Percentiles rank a stretch among this genome's conserved stretches.
Evolutionary conservation across 2,329 filamentous ascomycete species (phyloP).

Genomic region (Colletotrichum lentis): DNA sequence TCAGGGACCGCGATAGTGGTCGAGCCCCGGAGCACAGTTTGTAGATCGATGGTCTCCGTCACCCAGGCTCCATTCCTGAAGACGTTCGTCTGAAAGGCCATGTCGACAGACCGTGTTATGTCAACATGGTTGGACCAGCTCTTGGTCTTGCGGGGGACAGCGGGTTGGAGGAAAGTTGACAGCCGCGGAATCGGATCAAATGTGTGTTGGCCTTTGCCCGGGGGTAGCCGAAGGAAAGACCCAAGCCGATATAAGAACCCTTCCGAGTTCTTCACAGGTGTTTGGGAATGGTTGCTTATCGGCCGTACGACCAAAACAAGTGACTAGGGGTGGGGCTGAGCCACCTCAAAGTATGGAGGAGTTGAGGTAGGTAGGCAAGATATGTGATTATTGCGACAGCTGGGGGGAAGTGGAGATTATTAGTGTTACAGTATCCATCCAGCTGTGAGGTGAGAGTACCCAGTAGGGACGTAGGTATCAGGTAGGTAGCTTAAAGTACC

Average conservation of each 20-base stretch:
- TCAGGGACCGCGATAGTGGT: conserved; percentile 42
- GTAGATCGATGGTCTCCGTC: conserved; percentile 58
- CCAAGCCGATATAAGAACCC: conserved; percentile 1
- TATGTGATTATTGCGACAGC: conserved; percentile 8
- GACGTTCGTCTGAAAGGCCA: conserved; percentile 61
- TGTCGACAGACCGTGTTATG: conserved; percentile 21
- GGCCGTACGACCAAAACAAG: conserved; percentile 22
- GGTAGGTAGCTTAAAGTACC: background rate
- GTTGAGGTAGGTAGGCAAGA: conserved; percentile 13
- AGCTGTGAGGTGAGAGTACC: conserved; percentile 9
- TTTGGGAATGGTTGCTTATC: conserved; percentile 9
- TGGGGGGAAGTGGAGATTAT: conserved; percentile 27
- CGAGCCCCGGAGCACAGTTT: conserved; percentile 53
- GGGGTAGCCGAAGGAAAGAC: background rate
- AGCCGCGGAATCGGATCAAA: conserved; percentile 1
- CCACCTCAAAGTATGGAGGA: conserved; percentile 7
- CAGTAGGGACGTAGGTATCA: background rate
- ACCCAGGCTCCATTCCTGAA: conserved; percentile 65
- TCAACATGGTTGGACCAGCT: conserved; percentile 24
- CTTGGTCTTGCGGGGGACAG: background rate
- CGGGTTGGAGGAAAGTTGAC: background rate
- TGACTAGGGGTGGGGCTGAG: background rate
- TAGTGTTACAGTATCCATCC: conserved; percentile 28
- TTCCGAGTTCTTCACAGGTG: background rate
- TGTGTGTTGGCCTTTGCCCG: background rate